These are phyloP conservation scores for Aureobasidium sp. DNA, from an alignment of 2,329 filamentous ascomycete genomes.

Conservation along the genomic window DNA sequence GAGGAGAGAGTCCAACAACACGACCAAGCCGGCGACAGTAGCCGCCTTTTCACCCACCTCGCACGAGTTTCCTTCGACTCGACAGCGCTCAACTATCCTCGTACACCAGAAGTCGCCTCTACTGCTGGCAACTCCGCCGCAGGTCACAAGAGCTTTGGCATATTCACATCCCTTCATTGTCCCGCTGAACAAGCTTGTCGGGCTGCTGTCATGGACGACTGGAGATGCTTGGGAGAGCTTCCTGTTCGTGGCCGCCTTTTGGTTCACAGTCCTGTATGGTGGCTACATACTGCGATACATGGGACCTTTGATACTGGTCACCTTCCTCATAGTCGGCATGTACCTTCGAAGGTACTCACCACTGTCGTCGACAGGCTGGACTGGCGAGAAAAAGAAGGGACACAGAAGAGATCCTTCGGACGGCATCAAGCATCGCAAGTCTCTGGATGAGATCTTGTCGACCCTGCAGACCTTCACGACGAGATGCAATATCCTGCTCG, in stretches of 20 bases:
- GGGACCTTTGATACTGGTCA: conserved; percentile 74
- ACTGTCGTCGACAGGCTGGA: conserved; percentile 76
- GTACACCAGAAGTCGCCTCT: conserved; percentile 95
- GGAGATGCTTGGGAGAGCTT: conserved; percentile 97
- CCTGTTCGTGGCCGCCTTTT: conserved; percentile 74
- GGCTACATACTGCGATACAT: conserved; percentile 72
- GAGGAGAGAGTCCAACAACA: conserved; percentile 22
- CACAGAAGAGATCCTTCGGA: conserved; percentile 49
- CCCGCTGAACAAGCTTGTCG: conserved; percentile 76
- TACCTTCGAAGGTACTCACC: conserved; percentile 85
- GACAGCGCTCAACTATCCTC: conserved; percentile 78
- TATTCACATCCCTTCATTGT: conserved; percentile 93
- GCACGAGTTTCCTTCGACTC: conserved; percentile 52
- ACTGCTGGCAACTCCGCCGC: conserved; percentile 84
- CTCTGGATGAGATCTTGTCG: conserved; percentile 92
- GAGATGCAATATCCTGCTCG: conserved; percentile 83
- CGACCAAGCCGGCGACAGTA: conserved; percentile 52
- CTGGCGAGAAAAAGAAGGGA: conserved; percentile 50
- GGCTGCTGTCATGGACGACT: conserved; percentile 87
- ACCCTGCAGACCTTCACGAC: conserved; percentile 84
- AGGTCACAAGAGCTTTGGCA: conserved; percentile 86
- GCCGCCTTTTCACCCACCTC: conserved; percentile 85
- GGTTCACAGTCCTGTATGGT: conserved; percentile 79
- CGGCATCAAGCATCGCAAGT: conserved; percentile 67
- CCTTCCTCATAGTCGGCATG: conserved; percentile 80